phyloP scores from a whole-genome alignment of 75 land plant species.

The Azolla pinnata region DNA sequence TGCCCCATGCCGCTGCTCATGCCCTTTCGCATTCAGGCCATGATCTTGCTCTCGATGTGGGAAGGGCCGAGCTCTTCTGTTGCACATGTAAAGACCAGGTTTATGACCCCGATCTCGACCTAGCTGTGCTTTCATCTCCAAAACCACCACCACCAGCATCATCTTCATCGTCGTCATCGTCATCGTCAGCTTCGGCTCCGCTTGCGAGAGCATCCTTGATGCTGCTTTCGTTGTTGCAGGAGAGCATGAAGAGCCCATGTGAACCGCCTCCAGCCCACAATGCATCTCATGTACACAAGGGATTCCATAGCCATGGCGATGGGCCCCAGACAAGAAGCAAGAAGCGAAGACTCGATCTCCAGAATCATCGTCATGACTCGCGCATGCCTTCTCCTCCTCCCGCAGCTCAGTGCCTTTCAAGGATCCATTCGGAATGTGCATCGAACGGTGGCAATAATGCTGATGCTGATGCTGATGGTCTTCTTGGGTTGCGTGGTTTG shows the following conservation, averaged over 20 bases:
- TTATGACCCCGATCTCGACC: conserved; percentile 78
- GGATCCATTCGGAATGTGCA: conserved; percentile 25
- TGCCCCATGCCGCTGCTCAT: conserved; percentile 20
- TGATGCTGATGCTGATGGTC: conserved; percentile 22
- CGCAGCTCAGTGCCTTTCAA: conserved; percentile 13
- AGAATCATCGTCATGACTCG: too few relatives aligned
- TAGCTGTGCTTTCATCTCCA: conserved; percentile 19
- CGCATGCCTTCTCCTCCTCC: too few relatives aligned
- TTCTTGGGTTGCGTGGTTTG: conserved; percentile 66
- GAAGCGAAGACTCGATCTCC: too few relatives aligned
- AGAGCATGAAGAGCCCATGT: too few relatives aligned
- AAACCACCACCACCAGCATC: background rate
- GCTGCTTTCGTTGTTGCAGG: too few relatives aligned
- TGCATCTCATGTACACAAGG: too few relatives aligned
- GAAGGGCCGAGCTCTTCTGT: conserved; percentile 86
- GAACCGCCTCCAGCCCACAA: too few relatives aligned
- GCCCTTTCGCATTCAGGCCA: conserved; percentile 47
- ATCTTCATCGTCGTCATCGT: too few relatives aligned
- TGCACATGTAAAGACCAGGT: conserved; percentile 68
- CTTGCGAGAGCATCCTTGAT: too few relatives aligned
- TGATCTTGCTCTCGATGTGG: conserved; percentile 60
- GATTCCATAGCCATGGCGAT: too few relatives aligned
- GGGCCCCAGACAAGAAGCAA: too few relatives aligned
- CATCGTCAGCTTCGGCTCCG: too few relatives aligned
- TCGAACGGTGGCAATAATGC: conserved; percentile 24